phyloP scores from a whole-genome alignment of 2,329 filamentous ascomycete species.

The Aschersonia sp. region DNA sequence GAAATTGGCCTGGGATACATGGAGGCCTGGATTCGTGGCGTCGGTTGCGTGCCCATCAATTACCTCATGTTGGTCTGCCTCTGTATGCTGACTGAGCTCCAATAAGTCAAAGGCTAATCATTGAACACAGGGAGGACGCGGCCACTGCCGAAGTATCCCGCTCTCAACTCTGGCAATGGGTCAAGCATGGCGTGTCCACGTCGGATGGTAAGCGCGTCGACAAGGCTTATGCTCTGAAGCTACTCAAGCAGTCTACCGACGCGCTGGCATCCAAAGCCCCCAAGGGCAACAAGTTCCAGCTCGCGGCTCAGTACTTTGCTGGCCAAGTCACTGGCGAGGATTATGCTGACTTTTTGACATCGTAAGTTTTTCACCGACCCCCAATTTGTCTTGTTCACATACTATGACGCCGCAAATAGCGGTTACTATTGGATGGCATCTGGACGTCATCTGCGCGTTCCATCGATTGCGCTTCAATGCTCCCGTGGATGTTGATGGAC shows the following conservation, averaged over 20 bases:
- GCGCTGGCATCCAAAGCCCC: conserved; percentile 59
- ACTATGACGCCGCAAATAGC: no score
- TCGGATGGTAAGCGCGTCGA: conserved; percentile 84
- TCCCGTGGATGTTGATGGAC: not conserved
- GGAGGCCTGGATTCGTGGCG: conserved; percentile 92
- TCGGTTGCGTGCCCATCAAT: conserved; percentile 96
- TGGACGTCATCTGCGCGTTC: no score
- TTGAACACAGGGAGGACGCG: conserved; percentile 58
- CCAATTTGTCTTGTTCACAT: not conserved
- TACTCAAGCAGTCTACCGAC: conserved; percentile 76
- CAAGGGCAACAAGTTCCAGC: conserved; percentile 80
- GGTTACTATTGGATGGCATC: no score
- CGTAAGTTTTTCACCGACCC: conserved; percentile 33
- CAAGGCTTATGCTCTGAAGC: conserved; percentile 76
- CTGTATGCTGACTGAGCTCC: not conserved
- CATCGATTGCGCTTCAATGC: not conserved
- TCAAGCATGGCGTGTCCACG: conserved; percentile 56
- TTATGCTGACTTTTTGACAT: conserved; percentile 89
- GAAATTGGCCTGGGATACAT: conserved; percentile 96
- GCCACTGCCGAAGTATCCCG: conserved; percentile 93
- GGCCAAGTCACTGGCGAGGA: conserved; percentile 92
- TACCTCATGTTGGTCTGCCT: conserved; percentile 60
- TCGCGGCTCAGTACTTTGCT: conserved; percentile 87
- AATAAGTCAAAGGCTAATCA: not conserved
- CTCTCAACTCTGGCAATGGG: conserved; percentile 95